Percentiles rank a stretch among this genome's conserved stretches.
Evolutionary conservation across 805 yeast species (phyloP).

Genomic region (Kodamaea jinghongensis): DNA sequence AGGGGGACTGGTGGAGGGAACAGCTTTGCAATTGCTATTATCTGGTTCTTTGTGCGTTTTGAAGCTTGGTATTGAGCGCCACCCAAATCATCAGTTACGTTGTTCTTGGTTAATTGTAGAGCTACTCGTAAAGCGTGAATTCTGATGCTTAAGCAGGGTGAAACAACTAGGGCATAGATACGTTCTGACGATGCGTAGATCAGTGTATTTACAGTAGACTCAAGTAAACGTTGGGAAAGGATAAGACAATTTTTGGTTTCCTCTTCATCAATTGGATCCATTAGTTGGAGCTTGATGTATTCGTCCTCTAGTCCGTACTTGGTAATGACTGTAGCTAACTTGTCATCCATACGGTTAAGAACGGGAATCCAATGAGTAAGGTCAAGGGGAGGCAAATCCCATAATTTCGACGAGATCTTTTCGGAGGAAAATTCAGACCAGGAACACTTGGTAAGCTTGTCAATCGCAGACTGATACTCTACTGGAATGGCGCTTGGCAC

Average conservation of each 20-base stretch:
- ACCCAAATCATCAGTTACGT: constrained; percentile 9
- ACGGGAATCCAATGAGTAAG: constrained; percentile 75
- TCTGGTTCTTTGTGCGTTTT: constrained; percentile 40
- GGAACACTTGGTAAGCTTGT: constrained; percentile 36
- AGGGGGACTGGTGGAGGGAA: constrained; percentile 49
- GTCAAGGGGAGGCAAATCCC: constrained; percentile 69
- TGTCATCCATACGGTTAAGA: constrained; percentile 69
- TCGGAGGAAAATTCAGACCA: constrained; percentile 22
- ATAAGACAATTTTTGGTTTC: constrained; percentile 51
- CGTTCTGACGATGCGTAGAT: constrained; percentile 67
- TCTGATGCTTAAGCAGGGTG: constrained; percentile 59
- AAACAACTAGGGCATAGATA: constrained; percentile 54
- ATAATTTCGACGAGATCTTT: constrained; percentile 15
- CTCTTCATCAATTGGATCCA: constrained; percentile 46
- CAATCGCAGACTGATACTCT: constrained; percentile 28
- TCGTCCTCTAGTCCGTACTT: constrained; percentile 53
- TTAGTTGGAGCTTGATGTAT: constrained; percentile 43
- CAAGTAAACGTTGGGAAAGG: constrained; percentile 62
- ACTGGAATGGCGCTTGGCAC: constrained; percentile 4
- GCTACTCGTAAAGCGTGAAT: constrained; percentile 60
- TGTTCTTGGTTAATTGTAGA: constrained; percentile 38
- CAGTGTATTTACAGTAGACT: constrained; percentile 64
- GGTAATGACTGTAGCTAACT: constrained; percentile 52
- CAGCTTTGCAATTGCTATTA: constrained; percentile 52
- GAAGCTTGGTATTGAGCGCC: constrained; percentile 29